Evolutionary conservation across 768 basidiomycete genomes (phyloP).

Genomic region (Hortiboletus flavorubellus): DNA sequence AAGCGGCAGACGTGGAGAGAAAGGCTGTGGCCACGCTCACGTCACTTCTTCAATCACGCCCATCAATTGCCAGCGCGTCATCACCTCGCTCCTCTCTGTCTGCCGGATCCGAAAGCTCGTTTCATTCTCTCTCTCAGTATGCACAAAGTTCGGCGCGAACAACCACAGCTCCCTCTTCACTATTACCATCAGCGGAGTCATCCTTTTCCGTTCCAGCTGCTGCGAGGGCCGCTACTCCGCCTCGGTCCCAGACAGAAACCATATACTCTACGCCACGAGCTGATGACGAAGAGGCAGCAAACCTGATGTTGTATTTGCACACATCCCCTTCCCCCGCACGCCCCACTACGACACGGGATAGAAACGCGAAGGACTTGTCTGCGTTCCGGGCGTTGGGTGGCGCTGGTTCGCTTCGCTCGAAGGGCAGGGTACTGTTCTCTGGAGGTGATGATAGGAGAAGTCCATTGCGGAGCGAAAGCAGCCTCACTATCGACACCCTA

Average conservation of each 20-base stretch:
- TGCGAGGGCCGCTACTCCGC: conserved; percentile 35
- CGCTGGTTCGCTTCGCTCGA: conserved; percentile 45
- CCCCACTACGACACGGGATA: conserved; percentile 43
- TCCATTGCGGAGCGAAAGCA: conserved; percentile 28
- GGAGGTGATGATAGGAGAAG: conserved; percentile 32
- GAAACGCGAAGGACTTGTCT: conserved; percentile 49
- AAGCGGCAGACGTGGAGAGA: conserved; percentile 59
- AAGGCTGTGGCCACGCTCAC: conserved; percentile 82
- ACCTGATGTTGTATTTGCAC: conserved; percentile 79
- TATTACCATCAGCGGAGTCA: conserved; percentile 39
- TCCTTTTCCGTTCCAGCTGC: conserved; percentile 30
- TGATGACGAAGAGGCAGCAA: conserved; percentile 78
- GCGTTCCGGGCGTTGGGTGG: conserved; percentile 58
- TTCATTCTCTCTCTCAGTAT: conserved; percentile 59
- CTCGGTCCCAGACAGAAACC: conserved; percentile 31
- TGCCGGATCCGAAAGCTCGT: conserved; percentile 66
- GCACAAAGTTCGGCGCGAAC: conserved; percentile 65
- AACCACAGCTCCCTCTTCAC: conserved; percentile 38
- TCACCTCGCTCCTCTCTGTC: conserved; percentile 71
- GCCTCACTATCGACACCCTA: conserved; percentile 22
- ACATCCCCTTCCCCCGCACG: conserved; percentile 82
- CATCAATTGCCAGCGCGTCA: conserved; percentile 57
- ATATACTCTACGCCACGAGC: conserved; percentile 50
- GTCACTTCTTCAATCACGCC: conserved; percentile 62
- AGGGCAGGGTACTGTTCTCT: conserved; percentile 71